Evolutionary conservation across 352 stramenopile species (phyloP).

Genomic region (Globisporangium canariense): DNA sequence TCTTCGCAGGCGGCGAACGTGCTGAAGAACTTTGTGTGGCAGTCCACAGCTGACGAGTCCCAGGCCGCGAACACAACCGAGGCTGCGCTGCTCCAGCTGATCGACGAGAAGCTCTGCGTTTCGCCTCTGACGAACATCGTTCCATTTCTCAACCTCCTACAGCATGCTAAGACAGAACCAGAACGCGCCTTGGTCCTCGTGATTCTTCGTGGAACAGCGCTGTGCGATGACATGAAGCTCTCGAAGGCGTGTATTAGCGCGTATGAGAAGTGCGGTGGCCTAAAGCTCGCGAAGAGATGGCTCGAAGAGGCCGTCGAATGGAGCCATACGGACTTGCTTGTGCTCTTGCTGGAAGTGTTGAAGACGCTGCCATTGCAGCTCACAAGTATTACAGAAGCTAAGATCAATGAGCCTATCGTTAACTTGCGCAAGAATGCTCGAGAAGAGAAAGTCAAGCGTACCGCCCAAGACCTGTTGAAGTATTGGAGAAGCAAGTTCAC

Average conservation of each 20-base stretch:
- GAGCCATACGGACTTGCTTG: slow-evolving; percentile 77
- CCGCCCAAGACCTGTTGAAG: slow-evolving; percentile 82
- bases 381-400: slow-evolving; percentile 83
- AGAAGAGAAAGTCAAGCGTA: slow-evolving; percentile 75
- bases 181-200: slow-evolving; percentile 70
- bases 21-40: slow-evolving; percentile 32
- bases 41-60: slow-evolving; percentile 13
- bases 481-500: slow-evolving; percentile 83
- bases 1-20: slow-evolving; percentile 18
- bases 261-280: slow-evolving; percentile 70
- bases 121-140: slow-evolving; percentile 42
- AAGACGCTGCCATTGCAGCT: slow-evolving; percentile 80
- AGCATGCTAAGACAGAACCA: slow-evolving; percentile 59
- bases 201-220: slow-evolving; percentile 64
- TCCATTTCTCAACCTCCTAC: slow-evolving; percentile 60
- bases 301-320: slow-evolving; percentile 74
- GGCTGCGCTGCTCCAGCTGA: slow-evolving; percentile 45
- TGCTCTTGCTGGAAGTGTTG: slow-evolving; percentile 78
- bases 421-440: slow-evolving; percentile 76
- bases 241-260: slow-evolving; percentile 47
- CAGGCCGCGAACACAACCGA: slow-evolving; percentile 40
- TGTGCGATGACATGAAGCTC: slow-evolving; percentile 50
- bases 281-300: slow-evolving; percentile 78
- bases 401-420: slow-evolving; percentile 88
- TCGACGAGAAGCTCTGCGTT: slow-evolving; percentile 53